Evolutionary conservation across 169 alveolate species (phyloP).

Genomic region (Eimeria acervulina): DNA sequence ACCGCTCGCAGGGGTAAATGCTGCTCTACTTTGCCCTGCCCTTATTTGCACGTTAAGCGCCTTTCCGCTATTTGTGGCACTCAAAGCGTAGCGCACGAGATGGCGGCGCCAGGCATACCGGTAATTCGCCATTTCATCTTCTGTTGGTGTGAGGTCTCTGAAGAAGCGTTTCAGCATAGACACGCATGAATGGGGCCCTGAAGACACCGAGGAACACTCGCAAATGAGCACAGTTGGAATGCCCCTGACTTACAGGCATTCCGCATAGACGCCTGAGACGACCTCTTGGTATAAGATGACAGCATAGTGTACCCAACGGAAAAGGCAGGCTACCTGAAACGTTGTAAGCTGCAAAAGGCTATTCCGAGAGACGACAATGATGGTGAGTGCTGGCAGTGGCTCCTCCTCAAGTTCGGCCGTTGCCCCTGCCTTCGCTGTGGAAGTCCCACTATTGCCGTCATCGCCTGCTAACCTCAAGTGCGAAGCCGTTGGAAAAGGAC

Average conservation of each 20-base stretch:
- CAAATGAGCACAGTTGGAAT: not conserved
- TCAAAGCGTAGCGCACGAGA: conserved; percentile 49
- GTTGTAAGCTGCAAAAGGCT: conserved; percentile 46
- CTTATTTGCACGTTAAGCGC: not conserved
- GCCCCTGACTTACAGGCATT: conserved; percentile 60
- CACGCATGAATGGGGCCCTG: not conserved
- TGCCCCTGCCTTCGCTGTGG: not conserved
- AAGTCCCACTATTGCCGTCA: not conserved
- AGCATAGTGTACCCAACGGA: conserved; percentile 65
- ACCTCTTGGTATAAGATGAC: conserved; percentile 51
- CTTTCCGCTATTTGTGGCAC: conserved; percentile 18
- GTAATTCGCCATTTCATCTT: conserved; percentile 29
- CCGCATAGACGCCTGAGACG: conserved; percentile 74
- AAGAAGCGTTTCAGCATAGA: not conserved
- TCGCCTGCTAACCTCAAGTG: not conserved
- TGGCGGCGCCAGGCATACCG: conserved; percentile 67
- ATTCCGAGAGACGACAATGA: conserved; percentile 1
- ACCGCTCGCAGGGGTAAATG: not conserved
- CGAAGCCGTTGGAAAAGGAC: conserved; percentile 16
- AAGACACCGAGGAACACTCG: not conserved
- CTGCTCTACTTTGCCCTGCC: not conserved
- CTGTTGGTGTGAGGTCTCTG: conserved; percentile 49
- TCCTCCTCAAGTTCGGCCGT: conserved; percentile 25
- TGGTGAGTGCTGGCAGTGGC: conserved; percentile 29
- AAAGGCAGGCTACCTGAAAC: conserved; percentile 57